Base-by-base conservation (phyloP, 805 yeast genomes). In the Candida saitoana region DNA sequence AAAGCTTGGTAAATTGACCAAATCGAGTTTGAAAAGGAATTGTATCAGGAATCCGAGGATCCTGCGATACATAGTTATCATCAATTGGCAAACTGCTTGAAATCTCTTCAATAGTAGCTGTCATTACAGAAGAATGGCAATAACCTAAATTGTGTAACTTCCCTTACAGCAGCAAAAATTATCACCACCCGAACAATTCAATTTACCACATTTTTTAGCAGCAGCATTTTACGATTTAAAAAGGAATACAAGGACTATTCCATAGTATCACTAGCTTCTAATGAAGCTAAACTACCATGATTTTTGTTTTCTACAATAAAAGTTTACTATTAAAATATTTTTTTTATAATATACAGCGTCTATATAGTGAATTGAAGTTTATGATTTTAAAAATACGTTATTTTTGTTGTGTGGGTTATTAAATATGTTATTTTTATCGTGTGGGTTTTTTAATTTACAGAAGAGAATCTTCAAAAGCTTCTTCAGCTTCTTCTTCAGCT, bases 401-500 rank as follows among this genome's bases (percentile, higher is more conserved):
- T n/a, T n/a, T n/a, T n/a, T 22, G 6, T 22, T 22, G 6, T 22
- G 9, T 22, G 9, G 6, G 25, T 22, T 6, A 22, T 29, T 9
- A 29, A 29, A 29, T 29, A 14, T 9, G 16, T 14, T 12, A 11
- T 29, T 29, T 29, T 29, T 22, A 22, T 11, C 11, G 11, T 22
- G 6, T 22, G 27, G 12, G 27, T 18, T 27, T 42, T 36, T 16
- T 47, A 18, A 38, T 46, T 47, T 48, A n/a, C n/a, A 44, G 49
- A 11, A 35, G 40, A 34, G 50, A 51, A 40, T 47, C 50, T 41
- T 43, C 46, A 29, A 34, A 41, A 17, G 46, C 39, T 31, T 38
- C 51, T 24, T 41, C 54, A 14, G 43, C 44, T 16, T 40, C 38
- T 35, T 46, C 45, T 22, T 46, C 48, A 31, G 43, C 48, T 15